Conservation (phyloP, 1,284 basidiomycete species). For the Moniliella sp. region DNA sequence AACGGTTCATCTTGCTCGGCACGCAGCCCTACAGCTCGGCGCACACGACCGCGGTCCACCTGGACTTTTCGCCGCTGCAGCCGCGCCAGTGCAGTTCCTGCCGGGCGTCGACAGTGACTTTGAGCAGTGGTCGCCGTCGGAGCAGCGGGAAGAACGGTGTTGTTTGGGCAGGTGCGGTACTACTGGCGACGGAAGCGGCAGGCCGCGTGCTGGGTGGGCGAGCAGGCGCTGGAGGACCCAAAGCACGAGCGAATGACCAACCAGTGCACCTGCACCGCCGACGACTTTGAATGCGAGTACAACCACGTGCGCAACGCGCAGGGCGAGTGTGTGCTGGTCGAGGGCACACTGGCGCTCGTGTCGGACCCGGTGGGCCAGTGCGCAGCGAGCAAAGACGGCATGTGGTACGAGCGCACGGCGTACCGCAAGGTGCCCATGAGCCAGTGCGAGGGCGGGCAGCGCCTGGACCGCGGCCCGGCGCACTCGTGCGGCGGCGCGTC, state of each 20-base stretch:
- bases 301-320: slow-evolving; percentile 21
- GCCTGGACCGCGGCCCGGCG: slow-evolving; percentile 19
- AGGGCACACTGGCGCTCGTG: slow-evolving; percentile 8
- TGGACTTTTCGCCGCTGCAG: neutral
- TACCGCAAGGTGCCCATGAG: slow-evolving; percentile 25
- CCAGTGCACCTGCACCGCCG: slow-evolving; percentile 21
- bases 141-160: slow-evolving; percentile 23
- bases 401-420: slow-evolving; percentile 28
- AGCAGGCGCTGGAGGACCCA: slow-evolving; percentile 13
- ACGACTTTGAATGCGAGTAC: slow-evolving; percentile 33
- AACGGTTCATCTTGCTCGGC: neutral
- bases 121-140: slow-evolving; percentile 29
- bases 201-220: slow-evolving; percentile 26
- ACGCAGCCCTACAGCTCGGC: neutral
- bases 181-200: slow-evolving; percentile 26
- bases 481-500: slow-evolving; percentile 16
- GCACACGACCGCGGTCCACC: neutral
- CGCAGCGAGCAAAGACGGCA: slow-evolving; percentile 12
- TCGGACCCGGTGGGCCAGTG: slow-evolving; percentile 16
- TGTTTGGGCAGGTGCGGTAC: slow-evolving; percentile 23
- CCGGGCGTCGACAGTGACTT: slow-evolving; percentile 22
- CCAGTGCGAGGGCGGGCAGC: slow-evolving; percentile 15
- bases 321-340: slow-evolving; percentile 19
- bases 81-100: slow-evolving; percentile 1
- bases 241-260: slow-evolving; percentile 7